Evolutionary conservation across 129 eudicot genomes (phyloP), one percentile per base, ranked within the genome.

Genomic region (Chrysanthemum makinoi): DNA sequence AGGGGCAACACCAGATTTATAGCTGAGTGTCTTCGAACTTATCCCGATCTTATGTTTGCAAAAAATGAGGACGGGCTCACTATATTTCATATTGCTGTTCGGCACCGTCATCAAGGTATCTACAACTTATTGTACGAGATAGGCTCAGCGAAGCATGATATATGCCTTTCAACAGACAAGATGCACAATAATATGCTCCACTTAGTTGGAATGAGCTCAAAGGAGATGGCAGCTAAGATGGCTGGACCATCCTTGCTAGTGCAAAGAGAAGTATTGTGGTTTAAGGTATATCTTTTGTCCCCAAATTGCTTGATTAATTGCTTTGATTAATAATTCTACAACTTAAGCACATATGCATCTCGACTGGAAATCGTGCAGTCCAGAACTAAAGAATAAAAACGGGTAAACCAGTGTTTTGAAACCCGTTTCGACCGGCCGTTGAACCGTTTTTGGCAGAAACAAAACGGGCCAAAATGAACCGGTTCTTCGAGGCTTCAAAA

Each of bases 211-310:
- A 78, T 7, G 62, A 61, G 35, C 19, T 72, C 86, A 9, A 58
- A 57, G 18, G 66, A 39, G 58, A 67, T 55, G 68, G 53, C 58
- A 62, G 50, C 76, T 1, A 56, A 62, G 66, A 26, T 51, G 13
- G 30, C 77, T 30, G 77, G 80, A 16, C 74, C 72, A 30, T 77
- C 76, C 50, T 69, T 77, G 5, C 65, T 77, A n/a, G 54, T 77
- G 86, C 86, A 77, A 55, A 62, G 79, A 14, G 86, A 82, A 30
- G 10, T 77, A 13, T 16, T 72, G 50, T 82, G 86, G 86, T 77
- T 77, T 51, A 69, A 82, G 80, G 86, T 82, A 82, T 53, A 68
- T 10, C 19, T 14, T 30, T 52, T 5, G 18, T 28, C 49, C 66
- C 2, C 46, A 30, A 13, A 28, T 19, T 28, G 9, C 4, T 16